Evolutionary conservation across 2,329 filamentous ascomycete species (phyloP).

Genomic region (Ophiostoma ulmi): DNA sequence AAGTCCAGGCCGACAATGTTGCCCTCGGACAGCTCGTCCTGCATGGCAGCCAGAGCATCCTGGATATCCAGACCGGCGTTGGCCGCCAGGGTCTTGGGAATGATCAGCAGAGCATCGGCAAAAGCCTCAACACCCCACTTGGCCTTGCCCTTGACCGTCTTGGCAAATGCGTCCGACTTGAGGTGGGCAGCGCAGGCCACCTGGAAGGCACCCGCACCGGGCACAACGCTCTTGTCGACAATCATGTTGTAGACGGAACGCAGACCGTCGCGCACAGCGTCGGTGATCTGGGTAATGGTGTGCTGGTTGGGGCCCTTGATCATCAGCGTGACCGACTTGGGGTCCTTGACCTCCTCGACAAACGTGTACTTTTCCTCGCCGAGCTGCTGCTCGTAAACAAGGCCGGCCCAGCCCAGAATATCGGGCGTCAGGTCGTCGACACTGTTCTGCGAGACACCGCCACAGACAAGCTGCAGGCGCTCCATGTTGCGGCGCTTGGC

Average conservation of each 20-base stretch:
- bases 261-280: conserved; percentile 90
- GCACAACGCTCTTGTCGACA: conserved; percentile 93
- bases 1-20: conserved; percentile 83
- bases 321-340: conserved; percentile 93
- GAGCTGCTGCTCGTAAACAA: conserved; percentile 94
- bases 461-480: conserved; percentile 88
- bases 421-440: conserved; percentile 88
- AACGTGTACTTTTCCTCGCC: conserved; percentile 99
- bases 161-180: conserved; percentile 77
- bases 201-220: conserved; percentile 92
- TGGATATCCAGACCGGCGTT: conserved; percentile 97
- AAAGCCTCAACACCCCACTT: conserved; percentile 95
- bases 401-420: conserved; percentile 88
- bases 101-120: conserved; percentile 87
- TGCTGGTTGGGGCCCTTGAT: conserved; percentile 98
- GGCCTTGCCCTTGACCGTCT: conserved; percentile 93
- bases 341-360: conserved; percentile 95
- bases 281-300: conserved; percentile 93
- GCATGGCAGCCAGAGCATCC: conserved; percentile 79
- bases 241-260: conserved; percentile 99
- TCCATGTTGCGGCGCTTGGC: conserved; percentile 99
- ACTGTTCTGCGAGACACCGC: conserved; percentile 87
- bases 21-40: conserved; percentile 80
- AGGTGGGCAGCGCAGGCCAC: conserved; percentile 85
- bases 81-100: conserved; percentile 93